A percentile compares a stretch with the other conserved stretches of the same genome.
Evolutionary conservation across 257 asterid genomes (phyloP).

Genomic region (Solanum lignicaule): DNA sequence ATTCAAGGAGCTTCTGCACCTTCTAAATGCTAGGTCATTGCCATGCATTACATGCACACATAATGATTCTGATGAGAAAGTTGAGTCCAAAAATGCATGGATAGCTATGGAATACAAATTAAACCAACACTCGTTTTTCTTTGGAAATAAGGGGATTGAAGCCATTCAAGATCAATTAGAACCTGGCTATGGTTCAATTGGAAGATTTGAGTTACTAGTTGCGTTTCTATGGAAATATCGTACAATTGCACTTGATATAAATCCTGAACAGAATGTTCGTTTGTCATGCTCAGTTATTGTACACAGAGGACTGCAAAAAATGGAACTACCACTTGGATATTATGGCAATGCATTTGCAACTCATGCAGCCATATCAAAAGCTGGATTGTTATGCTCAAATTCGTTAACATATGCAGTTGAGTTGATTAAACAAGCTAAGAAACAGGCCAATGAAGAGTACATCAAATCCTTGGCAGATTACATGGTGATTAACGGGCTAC

Average conservation of each 20-base stretch:
- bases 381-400: neutral
- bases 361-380: neutral
- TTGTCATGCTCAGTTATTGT: too few relatives aligned
- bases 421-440: neutral
- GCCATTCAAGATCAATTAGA: too few relatives aligned
- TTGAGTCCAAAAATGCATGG: neutral
- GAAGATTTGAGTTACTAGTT: too few relatives aligned
- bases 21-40: neutral
- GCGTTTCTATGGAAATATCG: too few relatives aligned
- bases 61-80: neutral
- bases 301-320: too few relatives aligned
- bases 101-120: too few relatives aligned
- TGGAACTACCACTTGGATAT: neutral
- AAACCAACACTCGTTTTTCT: too few relatives aligned
- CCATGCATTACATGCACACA: conserved; percentile 4
- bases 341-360: neutral
- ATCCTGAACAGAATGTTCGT: too few relatives aligned
- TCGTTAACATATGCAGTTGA: neutral
- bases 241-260: too few relatives aligned
- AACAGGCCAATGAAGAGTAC: neutral
- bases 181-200: too few relatives aligned
- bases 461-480: neutral
- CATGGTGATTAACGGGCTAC: conserved; percentile 2
- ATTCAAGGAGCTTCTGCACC: neutral
- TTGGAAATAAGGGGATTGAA: too few relatives aligned